Evolutionary conservation across 192 early-diverging fungal genomes (phyloP).

Genomic region (Diversispora epigaea): DNA sequence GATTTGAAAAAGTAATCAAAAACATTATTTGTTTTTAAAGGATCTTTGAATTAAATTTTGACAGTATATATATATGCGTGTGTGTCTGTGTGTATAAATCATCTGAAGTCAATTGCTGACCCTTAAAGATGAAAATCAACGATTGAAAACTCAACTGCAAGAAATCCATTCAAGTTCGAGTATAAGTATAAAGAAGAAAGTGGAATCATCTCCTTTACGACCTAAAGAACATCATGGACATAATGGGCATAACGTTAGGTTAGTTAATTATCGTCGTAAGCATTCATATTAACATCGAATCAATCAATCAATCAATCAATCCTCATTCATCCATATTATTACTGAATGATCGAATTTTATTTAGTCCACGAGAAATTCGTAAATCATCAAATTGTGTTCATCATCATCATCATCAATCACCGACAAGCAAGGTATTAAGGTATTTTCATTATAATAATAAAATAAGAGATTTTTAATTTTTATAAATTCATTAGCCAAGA

Average conservation of each 20-base stretch:
- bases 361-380: not conserved
- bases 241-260: not conserved
- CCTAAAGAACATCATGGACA: not conserved
- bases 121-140: constrained; percentile 20
- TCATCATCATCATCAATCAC: not conserved
- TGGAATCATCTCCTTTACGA: not conserved
- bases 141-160: constrained; percentile 21
- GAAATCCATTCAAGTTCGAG: not conserved
- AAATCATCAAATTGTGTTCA: not conserved
- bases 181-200: not conserved
- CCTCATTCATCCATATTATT: not conserved
- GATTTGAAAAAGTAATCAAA: constrained; percentile 31
- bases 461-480: not conserved
- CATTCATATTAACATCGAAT: no score
- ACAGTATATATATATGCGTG: no score
- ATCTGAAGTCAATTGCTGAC: not conserved
- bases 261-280: not conserved
- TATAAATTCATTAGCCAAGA: not conserved
- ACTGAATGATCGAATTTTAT: not conserved
- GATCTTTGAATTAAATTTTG: not conserved
- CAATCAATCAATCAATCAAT: no score
- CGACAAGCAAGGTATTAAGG: not conserved
- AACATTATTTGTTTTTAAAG: not conserved
- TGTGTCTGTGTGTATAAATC: not conserved
- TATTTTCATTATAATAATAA: not conserved